Conservation (phyloP, 176 grass and related monocot genomes). For the Oryza meridionalis region DNA sequence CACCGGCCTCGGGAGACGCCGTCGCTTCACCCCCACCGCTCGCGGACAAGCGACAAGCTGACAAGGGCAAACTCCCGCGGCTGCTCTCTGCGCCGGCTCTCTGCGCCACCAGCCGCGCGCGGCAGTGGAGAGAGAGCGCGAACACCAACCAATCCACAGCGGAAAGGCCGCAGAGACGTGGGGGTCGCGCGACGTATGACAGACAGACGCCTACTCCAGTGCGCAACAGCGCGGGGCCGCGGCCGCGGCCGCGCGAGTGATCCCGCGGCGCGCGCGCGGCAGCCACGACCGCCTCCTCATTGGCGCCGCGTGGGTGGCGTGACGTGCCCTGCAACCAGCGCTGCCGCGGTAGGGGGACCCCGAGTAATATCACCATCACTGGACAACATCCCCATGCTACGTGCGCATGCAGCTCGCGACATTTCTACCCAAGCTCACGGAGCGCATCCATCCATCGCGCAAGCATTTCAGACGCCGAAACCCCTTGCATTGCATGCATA, state of each 20-base stretch:
- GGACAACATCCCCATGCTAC: neutral
- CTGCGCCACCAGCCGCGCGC: neutral
- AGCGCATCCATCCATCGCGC: neutral
- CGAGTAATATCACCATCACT: neutral
- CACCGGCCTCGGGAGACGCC: neutral
- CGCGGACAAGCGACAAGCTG: neutral
- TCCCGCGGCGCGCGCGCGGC: neutral
- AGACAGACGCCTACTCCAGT: neutral
- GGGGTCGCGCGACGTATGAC: neutral
- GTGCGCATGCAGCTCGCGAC: neutral
- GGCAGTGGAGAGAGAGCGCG: neutral
- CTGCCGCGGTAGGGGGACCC: neutral
- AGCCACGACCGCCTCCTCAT: neutral
- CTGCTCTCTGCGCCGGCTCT: too few species aligned
- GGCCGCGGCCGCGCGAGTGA: too few species aligned
- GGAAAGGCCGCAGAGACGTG: neutral
- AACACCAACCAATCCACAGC: neutral
- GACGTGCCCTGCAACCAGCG: neutral
- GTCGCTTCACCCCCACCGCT: neutral
- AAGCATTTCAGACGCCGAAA: neutral
- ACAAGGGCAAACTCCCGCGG: neutral
- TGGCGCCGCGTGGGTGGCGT: neutral
- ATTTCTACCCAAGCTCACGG: neutral
- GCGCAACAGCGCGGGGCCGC: neutral
- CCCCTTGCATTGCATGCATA: neutral